phyloP scores from a whole-genome alignment of 148 eudicot genomes.

The Suaeda aralocaspica region DNA sequence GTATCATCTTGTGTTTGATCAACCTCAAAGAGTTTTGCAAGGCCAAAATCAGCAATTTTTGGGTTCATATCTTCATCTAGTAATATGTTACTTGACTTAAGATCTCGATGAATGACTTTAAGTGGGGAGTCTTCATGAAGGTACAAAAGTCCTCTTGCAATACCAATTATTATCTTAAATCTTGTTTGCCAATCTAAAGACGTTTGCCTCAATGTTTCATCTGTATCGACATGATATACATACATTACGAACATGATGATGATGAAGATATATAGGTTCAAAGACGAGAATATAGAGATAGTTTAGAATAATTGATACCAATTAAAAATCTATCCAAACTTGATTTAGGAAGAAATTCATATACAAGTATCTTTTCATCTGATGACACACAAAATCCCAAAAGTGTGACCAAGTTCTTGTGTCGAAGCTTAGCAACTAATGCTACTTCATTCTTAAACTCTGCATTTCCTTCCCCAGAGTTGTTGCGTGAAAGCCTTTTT shows the following conservation, averaged over 20 bases:
- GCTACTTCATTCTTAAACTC: constrained; percentile 24
- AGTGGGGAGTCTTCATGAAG: constrained; percentile 23
- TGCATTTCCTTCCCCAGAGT: constrained; percentile 20
- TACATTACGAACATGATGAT: too few species aligned
- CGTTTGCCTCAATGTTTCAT: not conserved
- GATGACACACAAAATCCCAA: constrained; percentile 24
- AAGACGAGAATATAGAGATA: too few species aligned
- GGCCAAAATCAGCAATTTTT: constrained; percentile 43
- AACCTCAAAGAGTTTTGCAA: constrained; percentile 32
- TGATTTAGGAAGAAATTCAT: constrained; percentile 22
- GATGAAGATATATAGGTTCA: too few species aligned
- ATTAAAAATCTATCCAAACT: constrained; percentile 29
- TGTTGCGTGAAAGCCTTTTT: constrained; percentile 24
- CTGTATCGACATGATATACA: not conserved
- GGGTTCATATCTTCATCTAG: constrained; percentile 32
- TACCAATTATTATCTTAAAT: constrained; percentile 11
- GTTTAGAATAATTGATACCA: constrained; percentile 10
- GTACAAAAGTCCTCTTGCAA: constrained; percentile 23
- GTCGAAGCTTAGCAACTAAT: constrained; percentile 33
- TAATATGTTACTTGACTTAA: constrained; percentile 30
- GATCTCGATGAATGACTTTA: constrained; percentile 25
- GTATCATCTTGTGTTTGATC: constrained; percentile 28
- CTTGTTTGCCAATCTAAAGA: constrained; percentile 13
- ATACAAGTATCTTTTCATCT: constrained; percentile 29
- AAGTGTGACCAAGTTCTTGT: constrained; percentile 23